Percentiles rank a stretch among this genome's conserved stretches.
phyloP scores from a whole-genome alignment of 495 filamentous ascomycete genomes.

The Penicillium macrosclerotiorum region DNA sequence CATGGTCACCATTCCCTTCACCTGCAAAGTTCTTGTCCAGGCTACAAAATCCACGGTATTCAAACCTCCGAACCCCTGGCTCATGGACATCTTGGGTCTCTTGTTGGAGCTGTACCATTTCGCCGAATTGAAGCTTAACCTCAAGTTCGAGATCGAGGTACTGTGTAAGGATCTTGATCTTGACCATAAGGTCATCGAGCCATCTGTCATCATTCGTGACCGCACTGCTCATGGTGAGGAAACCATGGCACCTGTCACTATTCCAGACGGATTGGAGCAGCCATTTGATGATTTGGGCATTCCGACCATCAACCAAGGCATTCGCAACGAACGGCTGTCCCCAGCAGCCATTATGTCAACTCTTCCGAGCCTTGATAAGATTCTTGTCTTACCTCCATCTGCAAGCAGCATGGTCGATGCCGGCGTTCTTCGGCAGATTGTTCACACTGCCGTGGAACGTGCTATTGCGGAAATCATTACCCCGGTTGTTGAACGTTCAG shows the following conservation, averaged over 20 bases:
- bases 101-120: conserved; percentile 89
- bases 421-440: conserved; percentile 73
- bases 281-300: conserved; percentile 76
- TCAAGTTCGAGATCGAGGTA: conserved; percentile 98
- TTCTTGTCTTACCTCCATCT: conserved; percentile 70
- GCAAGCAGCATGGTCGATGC: conserved; percentile 71
- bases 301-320: conserved; percentile 65
- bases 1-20: conserved; percentile 90
- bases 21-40: conserved; percentile 88
- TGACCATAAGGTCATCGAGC: conserved; percentile 82
- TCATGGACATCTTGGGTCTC: conserved; percentile 88
- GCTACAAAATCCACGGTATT: conserved; percentile 85
- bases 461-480: conserved; percentile 93
- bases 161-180: conserved; percentile 88
- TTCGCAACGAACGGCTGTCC: conserved; percentile 67
- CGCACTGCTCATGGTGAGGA: conserved; percentile 62
- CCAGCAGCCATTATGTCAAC: conserved; percentile 68
- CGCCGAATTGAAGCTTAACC: conserved; percentile 89
- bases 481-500: conserved; percentile 93
- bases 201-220: conserved; percentile 75
- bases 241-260: conserved; percentile 47
- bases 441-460: conserved; percentile 76
- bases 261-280: conserved; percentile 70
- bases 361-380: conserved; percentile 74
- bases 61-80: conserved; percentile 92